Conservation (phyloP, 768 basidiomycete species). For the Lanmaoa rubissima region DNA sequence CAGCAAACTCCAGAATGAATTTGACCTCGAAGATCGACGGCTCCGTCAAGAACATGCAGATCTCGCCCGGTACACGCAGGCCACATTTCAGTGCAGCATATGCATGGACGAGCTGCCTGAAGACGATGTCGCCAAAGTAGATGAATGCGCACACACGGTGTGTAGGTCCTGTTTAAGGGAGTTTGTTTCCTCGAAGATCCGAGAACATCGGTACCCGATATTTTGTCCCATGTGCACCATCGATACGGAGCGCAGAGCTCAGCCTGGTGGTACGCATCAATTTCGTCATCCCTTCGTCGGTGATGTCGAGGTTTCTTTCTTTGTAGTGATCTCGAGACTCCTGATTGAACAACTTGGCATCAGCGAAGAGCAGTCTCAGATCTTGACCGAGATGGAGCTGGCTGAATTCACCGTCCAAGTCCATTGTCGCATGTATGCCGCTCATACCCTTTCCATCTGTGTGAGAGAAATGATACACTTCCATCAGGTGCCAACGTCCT, state of each 20-base stretch:
- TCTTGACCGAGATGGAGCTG: conserved; percentile 48
- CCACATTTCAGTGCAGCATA: conserved; percentile 49
- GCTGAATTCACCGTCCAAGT: conserved; percentile 41
- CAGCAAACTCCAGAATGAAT: conserved; percentile 35
- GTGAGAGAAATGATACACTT: not conserved
- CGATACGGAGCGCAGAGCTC: conserved; percentile 21
- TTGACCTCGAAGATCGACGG: conserved; percentile 39
- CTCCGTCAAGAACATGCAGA: conserved; percentile 36
- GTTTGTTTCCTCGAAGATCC: conserved; percentile 45
- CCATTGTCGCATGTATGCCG: conserved; percentile 49
- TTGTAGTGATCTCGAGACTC: conserved; percentile 38
- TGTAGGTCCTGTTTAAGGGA: conserved; percentile 52
- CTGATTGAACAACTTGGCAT: conserved; percentile 47
- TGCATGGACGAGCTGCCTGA: conserved; percentile 51
- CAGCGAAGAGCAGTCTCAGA: conserved; percentile 38
- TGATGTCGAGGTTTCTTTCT: not conserved
- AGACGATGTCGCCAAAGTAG: conserved; percentile 43
- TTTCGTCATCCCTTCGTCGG: not conserved
- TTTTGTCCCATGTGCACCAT: conserved; percentile 55
- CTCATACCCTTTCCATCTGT: not conserved
- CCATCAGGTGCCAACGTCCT: conserved; percentile 47
- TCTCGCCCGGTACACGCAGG: conserved; percentile 31
- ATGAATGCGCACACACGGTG: conserved; percentile 48
- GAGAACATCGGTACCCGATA: conserved; percentile 56
- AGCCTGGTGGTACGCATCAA: conserved; percentile 34